Percentiles rank a stretch among this genome's conserved stretches.
phyloP scores from a whole-genome alignment of 2,329 filamentous ascomycete genomes.

The Fusarium sublunatum region DNA sequence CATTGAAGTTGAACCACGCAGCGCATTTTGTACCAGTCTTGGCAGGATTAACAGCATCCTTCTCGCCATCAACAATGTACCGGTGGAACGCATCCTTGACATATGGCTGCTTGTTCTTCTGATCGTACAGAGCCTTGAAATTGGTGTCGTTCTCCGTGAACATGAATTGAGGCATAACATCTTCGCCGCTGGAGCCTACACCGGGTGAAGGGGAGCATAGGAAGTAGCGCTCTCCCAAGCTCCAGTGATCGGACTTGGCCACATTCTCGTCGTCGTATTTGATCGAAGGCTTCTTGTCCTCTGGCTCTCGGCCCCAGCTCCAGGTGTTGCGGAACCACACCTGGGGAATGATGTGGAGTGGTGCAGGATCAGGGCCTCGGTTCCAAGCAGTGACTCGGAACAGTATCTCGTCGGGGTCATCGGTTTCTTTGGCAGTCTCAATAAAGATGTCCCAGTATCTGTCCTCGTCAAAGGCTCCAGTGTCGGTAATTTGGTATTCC shows the following conservation, averaged over 20 bases:
- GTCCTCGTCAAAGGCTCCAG: constrained; percentile 86
- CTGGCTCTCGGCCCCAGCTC: constrained; percentile 87
- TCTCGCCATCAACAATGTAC: constrained; percentile 84
- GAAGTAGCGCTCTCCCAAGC: constrained; percentile 84
- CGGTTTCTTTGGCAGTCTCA: constrained; percentile 92
- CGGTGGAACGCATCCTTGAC: constrained; percentile 97
- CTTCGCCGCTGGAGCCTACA: constrained; percentile 79
- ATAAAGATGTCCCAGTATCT: constrained; percentile 98
- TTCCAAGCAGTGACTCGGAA: constrained; percentile 98
- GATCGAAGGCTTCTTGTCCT: constrained; percentile 84
- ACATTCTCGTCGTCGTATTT: constrained; percentile 72
- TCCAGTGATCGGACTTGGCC: constrained; percentile 81
- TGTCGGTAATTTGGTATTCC: constrained; percentile 94
- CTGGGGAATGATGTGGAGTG: constrained; percentile 92
- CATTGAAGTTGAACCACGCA: constrained; percentile 92
- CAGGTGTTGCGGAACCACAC: constrained; percentile 98
- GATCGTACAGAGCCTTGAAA: constrained; percentile 78
- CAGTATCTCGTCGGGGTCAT: constrained; percentile 89
- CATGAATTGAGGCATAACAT: constrained; percentile 85
- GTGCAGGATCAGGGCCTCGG: constrained; percentile 87
- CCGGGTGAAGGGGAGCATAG: constrained; percentile 91
- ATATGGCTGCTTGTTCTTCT: constrained; percentile 82
- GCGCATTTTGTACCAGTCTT: constrained; percentile 87
- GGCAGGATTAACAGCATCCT: constrained; percentile 82
- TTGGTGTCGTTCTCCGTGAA: constrained; percentile 99